These are phyloP conservation scores for Sphagnum contortum DNA, from an alignment of 225 moss, liverwort and hornwort genomes.

Conservation along the genomic window DNA sequence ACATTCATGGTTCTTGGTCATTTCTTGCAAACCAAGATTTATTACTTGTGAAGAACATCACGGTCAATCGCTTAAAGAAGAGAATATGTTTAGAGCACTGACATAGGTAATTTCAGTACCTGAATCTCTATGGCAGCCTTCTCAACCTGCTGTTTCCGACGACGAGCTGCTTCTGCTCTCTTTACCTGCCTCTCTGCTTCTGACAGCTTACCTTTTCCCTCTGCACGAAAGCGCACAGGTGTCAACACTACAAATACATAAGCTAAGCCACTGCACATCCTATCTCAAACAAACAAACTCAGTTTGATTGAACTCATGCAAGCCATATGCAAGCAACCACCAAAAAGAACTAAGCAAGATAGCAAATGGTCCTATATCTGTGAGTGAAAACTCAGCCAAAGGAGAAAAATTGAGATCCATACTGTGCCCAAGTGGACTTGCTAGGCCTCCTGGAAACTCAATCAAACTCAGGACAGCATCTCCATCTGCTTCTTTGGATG, in stretches of 20 bases:
- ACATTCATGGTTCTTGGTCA: too few species aligned
- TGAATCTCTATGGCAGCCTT: slow-evolving; percentile 84
- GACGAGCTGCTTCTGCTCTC: slow-evolving; percentile 80
- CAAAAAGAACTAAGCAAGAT: not conserved
- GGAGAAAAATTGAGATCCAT: not conserved
- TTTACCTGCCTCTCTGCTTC: slow-evolving; percentile 89
- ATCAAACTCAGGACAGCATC: slow-evolving; percentile 64
- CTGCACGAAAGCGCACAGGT: slow-evolving; percentile 11
- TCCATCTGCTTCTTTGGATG: slow-evolving; percentile 67
- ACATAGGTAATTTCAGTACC: slow-evolving; percentile 13
- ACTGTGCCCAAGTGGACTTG: slow-evolving; percentile 44
- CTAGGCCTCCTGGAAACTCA: slow-evolving; percentile 84
- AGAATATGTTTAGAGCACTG: too few species aligned
- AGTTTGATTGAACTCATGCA: not conserved
- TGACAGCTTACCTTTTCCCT: slow-evolving; percentile 62
- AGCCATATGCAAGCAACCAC: not conserved
- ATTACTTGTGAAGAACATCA: too few species aligned
- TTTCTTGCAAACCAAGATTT: too few species aligned
- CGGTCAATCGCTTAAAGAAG: too few species aligned
- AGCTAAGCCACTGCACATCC: not conserved
- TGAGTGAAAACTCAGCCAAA: too few species aligned
- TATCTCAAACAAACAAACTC: not conserved
- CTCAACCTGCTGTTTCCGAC: slow-evolving; percentile 92
- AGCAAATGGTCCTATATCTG: not conserved
- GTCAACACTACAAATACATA: too few species aligned